Evolutionary conservation across 257 asterid species (phyloP).

Genomic region (Nicotiana benthamiana): DNA sequence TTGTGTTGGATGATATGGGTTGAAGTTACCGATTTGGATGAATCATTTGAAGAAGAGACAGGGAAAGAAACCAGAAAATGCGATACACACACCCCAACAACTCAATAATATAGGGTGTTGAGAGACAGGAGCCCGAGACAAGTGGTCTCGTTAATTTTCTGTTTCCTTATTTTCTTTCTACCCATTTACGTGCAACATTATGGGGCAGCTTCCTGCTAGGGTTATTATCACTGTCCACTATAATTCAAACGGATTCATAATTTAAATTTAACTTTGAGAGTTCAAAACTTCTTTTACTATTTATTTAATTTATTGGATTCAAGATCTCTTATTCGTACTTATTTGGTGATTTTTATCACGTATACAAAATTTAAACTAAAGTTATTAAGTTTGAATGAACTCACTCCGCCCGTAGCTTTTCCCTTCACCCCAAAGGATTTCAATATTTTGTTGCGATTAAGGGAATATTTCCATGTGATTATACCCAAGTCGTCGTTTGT

Average conservation of each 20-base stretch:
- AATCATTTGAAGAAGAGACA: conserved; percentile 4
- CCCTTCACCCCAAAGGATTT: too few species aligned
- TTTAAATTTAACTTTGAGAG: too few species aligned
- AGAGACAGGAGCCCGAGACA: not conserved
- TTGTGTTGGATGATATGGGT: not conserved
- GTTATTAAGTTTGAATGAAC: too few species aligned
- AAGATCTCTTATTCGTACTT: too few species aligned
- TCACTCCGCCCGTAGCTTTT: rapidly evolving
- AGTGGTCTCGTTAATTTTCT: not conserved
- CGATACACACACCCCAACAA: not conserved
- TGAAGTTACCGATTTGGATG: not conserved
- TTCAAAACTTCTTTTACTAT: too few species aligned
- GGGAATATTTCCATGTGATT: too few species aligned
- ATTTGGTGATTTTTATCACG: too few species aligned
- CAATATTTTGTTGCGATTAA: too few species aligned
- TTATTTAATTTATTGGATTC: too few species aligned
- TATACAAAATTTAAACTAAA: too few species aligned
- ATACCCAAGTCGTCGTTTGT: too few species aligned
- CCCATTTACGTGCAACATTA: not conserved
- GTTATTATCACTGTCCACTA: not conserved
- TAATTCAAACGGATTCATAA: too few species aligned
- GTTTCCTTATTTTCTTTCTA: not conserved
- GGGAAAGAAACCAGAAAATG: not conserved
- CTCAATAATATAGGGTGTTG: not conserved
- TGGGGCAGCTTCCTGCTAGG: not conserved